phyloP scores from a whole-genome alignment of 495 filamentous ascomycete species.

The Corynascus novoguineensis region DNA sequence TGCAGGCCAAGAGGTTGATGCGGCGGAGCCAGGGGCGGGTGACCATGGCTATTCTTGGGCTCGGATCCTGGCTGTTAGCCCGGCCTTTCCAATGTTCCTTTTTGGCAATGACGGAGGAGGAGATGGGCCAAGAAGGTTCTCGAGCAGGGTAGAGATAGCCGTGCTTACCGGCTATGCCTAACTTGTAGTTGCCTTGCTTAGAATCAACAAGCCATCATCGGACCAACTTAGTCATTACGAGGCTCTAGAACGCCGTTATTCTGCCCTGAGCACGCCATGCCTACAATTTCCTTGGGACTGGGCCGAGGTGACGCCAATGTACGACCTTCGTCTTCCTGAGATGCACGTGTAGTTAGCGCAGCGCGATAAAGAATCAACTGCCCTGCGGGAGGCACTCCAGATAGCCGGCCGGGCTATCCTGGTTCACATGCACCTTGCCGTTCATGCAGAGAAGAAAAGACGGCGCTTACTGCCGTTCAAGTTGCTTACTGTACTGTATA shows the following conservation, averaged over 20 bases:
- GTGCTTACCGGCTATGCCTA: too few relatives aligned
- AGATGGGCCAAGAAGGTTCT: constrained; percentile 12
- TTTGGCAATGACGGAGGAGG: constrained; percentile 6
- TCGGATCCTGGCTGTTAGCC: neutral
- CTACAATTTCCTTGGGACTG: neutral
- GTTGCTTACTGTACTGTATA: too few relatives aligned
- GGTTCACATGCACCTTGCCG: neutral
- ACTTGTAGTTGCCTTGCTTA: neutral
- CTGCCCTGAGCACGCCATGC: neutral
- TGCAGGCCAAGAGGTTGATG: neutral
- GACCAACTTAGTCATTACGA: neutral
- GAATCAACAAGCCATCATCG: neutral
- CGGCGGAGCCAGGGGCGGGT: constrained; percentile 1
- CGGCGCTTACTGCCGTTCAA: too few relatives aligned
- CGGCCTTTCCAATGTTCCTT: neutral
- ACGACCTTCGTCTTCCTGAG: too few relatives aligned
- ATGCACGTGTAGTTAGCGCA: neutral
- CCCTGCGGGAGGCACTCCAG: neutral
- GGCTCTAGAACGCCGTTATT: neutral
- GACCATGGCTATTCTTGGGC: constrained; percentile 5
- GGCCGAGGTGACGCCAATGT: constrained; percentile 3
- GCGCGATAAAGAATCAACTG: neutral
- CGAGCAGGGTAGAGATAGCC: neutral
- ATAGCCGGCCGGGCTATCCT: neutral
- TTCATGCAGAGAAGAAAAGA: constrained; percentile 8